Evolutionary conservation across 306 rosid species (phyloP).

Genomic region (Dalbergia cochinchinensis): DNA sequence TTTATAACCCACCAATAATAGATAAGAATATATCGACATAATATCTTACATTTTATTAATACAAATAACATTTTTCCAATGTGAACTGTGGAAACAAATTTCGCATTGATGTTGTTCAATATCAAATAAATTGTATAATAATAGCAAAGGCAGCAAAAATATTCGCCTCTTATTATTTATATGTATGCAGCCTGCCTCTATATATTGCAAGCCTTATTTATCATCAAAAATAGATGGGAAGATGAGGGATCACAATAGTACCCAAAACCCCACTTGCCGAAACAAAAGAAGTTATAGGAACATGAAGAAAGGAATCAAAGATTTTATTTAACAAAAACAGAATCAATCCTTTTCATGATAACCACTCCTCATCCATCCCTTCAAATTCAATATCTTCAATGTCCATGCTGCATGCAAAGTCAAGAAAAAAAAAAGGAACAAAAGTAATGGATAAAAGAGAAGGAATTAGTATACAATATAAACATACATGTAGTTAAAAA

Average conservation of each 20-base stretch:
- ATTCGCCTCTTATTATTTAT: too few relatives aligned
- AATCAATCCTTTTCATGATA: conserved; percentile 60
- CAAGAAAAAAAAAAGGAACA: conserved; percentile 13
- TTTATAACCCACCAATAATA: too few relatives aligned
- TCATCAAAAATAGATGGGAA: conserved; percentile 16
- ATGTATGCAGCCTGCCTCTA: too few relatives aligned
- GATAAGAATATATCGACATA: too few relatives aligned
- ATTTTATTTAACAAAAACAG: conserved; percentile 48
- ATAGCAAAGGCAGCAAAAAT: too few relatives aligned
- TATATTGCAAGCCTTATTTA: too few relatives aligned
- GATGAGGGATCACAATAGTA: not conserved
- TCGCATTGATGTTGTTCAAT: too few relatives aligned
- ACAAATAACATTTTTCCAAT: too few relatives aligned
- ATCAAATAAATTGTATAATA: too few relatives aligned
- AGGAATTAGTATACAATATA: not conserved
- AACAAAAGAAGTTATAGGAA: not conserved
- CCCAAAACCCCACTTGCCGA: conserved; percentile 35
- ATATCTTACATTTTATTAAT: too few relatives aligned
- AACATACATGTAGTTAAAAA: not conserved
- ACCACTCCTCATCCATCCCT: conserved; percentile 71
- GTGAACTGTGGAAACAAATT: too few relatives aligned
- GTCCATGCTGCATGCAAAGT: conserved; percentile 59
- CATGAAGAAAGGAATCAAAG: conserved; percentile 41
- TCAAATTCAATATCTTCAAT: conserved; percentile 63
- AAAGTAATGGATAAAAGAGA: not conserved